Conservation (phyloP, 2,329 filamentous ascomycete genomes). For the Colletotrichum liaoningense region DNA sequence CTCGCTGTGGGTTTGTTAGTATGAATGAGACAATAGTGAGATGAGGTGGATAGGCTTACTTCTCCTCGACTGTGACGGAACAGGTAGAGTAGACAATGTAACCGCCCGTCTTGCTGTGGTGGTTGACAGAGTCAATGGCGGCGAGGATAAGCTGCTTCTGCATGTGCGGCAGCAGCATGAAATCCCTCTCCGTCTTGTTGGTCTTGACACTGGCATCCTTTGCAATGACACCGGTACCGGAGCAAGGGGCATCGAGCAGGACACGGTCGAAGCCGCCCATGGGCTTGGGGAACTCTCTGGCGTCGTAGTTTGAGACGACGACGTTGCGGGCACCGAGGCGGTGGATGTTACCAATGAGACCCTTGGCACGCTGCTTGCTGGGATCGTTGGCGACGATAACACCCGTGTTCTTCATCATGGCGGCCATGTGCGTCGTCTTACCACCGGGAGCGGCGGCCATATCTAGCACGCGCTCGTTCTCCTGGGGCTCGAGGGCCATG, state of each 20-base stretch:
- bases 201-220: constrained; percentile 98
- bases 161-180: constrained; percentile 88
- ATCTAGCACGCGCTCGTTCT: constrained; percentile 86
- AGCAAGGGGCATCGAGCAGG: constrained; percentile 80
- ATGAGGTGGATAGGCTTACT: constrained; percentile 38
- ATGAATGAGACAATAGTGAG: too few species aligned
- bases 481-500: constrained; percentile 95
- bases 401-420: constrained; percentile 97
- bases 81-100: constrained; percentile 98
- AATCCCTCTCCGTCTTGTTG: constrained; percentile 96
- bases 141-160: constrained; percentile 95
- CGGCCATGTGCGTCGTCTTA: constrained; percentile 96
- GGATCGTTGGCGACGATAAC: constrained; percentile 97
- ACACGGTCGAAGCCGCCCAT: constrained; percentile 97
- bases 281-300: constrained; percentile 91
- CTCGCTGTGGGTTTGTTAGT: constrained; percentile 69
- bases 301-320: constrained; percentile 95
- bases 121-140: constrained; percentile 95
- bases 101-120: constrained; percentile 90
- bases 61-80: constrained; percentile 91
- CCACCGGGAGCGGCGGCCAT: constrained; percentile 96
- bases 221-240: constrained; percentile 90
- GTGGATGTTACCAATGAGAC: constrained; percentile 98
- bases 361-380: constrained; percentile 92
- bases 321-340: constrained; percentile 88